phyloP scores from a whole-genome alignment of 2,329 filamentous ascomycete species.

The Alternaria metachromatica region DNA sequence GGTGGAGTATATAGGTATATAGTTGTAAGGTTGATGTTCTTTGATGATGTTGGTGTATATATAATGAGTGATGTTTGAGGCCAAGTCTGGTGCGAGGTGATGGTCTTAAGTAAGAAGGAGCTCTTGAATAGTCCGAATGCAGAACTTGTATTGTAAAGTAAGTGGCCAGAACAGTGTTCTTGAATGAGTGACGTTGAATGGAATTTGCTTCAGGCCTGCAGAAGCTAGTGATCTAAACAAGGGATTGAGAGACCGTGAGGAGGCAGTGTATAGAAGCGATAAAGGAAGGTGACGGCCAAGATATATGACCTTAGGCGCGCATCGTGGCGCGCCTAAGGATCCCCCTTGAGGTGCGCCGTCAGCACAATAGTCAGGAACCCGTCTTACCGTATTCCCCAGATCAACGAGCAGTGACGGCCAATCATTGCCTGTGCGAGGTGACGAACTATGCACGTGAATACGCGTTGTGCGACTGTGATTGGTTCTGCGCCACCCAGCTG shows the following conservation, averaged over 20 bases:
- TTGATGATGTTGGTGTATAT: not conserved
- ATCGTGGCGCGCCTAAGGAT: not conserved
- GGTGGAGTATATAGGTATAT: not conserved
- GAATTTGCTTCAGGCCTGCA: slow-evolving; percentile 17
- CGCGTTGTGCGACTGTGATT: slow-evolving; percentile 19
- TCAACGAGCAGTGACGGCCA: slow-evolving; percentile 11
- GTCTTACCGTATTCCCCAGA: not conserved
- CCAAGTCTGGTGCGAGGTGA: not conserved
- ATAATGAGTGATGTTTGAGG: not conserved
- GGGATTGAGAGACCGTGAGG: slow-evolving; percentile 15
- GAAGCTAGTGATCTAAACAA: slow-evolving; percentile 19
- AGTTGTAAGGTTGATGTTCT: not conserved
- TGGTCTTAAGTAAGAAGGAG: not conserved
- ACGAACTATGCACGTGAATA: slow-evolving; percentile 16
- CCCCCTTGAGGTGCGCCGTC: slow-evolving; percentile 6
- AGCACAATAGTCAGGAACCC: not conserved
- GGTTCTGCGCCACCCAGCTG: slow-evolving; percentile 9
- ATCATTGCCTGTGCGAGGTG: slow-evolving; percentile 11
- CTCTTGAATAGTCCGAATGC: not conserved
- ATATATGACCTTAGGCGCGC: slow-evolving; percentile 12
- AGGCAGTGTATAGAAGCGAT: slow-evolving; percentile 14
- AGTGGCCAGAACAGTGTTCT: not conserved
- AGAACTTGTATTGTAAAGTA: not conserved
- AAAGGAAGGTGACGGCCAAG: slow-evolving; percentile 9
- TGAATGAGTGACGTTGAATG: slow-evolving; percentile 15